Base-by-base conservation (phyloP, 1,139 yeast species). In the Taphrina wiesneri region DNA sequence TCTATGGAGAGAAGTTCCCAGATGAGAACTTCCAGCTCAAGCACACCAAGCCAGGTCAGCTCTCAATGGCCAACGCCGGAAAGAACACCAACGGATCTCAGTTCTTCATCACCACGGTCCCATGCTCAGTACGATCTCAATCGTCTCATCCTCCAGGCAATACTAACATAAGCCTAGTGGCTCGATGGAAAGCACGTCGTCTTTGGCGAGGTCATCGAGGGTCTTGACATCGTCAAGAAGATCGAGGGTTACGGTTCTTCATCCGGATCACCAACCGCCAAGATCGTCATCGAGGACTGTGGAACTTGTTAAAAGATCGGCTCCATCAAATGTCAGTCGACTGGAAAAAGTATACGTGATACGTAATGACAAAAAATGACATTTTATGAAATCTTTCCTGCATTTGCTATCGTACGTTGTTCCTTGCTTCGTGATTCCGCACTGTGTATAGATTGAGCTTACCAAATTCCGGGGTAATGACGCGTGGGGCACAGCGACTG, bases 31-130 rank as follows among this genome's bases (percentile, higher is more conserved):
- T 92, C 78, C 71, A 78, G 80, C 85, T 82, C 84, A 87, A 77
- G 78, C 98, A 92, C 86, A 85, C 83, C 81, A 87, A 83, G 80
- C 97, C 97, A 75, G 97, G 97, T 82, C 85, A 92, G 76, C 85
- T 93, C 78, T 90, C 97, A 75, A 93, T 93, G 99, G 99, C 99
- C 80, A 93, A 93, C 77, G 97, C 98, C 75, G 99, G 99, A 78
- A 97, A 97, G 81, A 90, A 92, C 92, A 92, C 98, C 86, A 93
- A 93, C 84, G 99, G 99, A 73, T 92, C 98, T 69, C 99, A 93
- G 83, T 93, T 93, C 84, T 93, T 93, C 86, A 86, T 93, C 81
- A 93, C 99, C 84, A 92, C 98, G 71, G 97, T 92, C 69, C 85
- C 59, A 54, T 54, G 59, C 59, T 54, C 59, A 21, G 59, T 54